Evolutionary conservation across 225 moss, liverwort and hornwort species (phyloP), one percentile per base, ranked within the genome.

Genomic region (Lunularia cruciata): DNA sequence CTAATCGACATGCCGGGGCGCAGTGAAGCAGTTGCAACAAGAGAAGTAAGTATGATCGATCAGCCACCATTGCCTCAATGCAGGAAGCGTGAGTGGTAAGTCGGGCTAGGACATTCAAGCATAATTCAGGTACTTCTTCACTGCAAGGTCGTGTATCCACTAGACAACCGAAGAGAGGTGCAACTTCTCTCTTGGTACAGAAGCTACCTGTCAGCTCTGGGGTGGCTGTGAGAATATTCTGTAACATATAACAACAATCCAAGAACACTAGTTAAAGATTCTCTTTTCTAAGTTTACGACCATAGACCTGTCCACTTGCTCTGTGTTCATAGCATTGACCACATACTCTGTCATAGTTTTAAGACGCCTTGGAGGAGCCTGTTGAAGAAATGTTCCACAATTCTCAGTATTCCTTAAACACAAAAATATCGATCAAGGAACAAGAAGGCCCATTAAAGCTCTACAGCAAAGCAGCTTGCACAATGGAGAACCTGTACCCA

Each of bases 21-120:
- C 82, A 88, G 67, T 90, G 84, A 67, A 94, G 49, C 53, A 89
- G 78, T 81, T 94, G 90, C 14, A 94, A 82, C 22, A 94, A 80
- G 32, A 94, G 87, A 60, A 94, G 88, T 52, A 90, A 77, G 59
- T 87, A 87, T 26, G 84, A 73, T 73, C 93, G 82, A 63, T 94
- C 90, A 38, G 88, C 87, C 55, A 87, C 90, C 87, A 94, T 81
- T 68, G 88, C 93, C 76, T 90, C 90, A 35, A 94, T 88, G 71
- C 88, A 90, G 9, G 87, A 74, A 57, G 90, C 93, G 73, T 94
- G 87, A 65, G 90, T 89, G 5, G 93, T 94, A 42, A 94, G 81
- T 43, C 88, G 83, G 39, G 90, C 88, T 38, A 94, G 74, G 60
- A 94, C 87, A 70, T 90, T 87, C 12, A 94, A 78, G 70, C 88